Conservation (phyloP, 1,284 basidiomycete species). For the Tylopilus sp. region DNA sequence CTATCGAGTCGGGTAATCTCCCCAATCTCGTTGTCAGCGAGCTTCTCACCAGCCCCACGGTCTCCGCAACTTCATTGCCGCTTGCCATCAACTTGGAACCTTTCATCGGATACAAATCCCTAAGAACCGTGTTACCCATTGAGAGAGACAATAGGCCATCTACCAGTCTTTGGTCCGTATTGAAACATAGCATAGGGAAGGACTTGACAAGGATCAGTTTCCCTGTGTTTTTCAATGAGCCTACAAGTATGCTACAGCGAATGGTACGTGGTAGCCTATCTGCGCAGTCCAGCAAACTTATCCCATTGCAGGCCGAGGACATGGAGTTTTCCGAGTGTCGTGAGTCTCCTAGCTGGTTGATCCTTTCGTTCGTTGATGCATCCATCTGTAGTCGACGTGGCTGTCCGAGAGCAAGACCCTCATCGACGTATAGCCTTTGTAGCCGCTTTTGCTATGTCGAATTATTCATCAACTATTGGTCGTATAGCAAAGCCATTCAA, state of each 20-base stretch:
- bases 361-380: not conserved
- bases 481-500: constrained; percentile 97
- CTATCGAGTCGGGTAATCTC: constrained; percentile 81
- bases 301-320: constrained; percentile 70
- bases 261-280: constrained; percentile 50
- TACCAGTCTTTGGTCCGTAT: constrained; percentile 91
- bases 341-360: constrained; percentile 42
- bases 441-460: constrained; percentile 96
- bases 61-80: constrained; percentile 27
- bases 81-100: constrained; percentile 45
- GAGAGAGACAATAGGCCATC: constrained; percentile 81
- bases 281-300: constrained; percentile 2
- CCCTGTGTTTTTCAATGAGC: constrained; percentile 96
- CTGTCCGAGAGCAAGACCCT: constrained; percentile 75
- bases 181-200: constrained; percentile 97
- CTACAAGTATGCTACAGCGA: constrained; percentile 90
- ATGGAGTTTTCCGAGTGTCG: constrained; percentile 95
- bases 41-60: constrained; percentile 46
- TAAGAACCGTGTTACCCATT: constrained; percentile 70
- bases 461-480: constrained; percentile 95
- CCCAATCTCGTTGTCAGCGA: constrained; percentile 73
- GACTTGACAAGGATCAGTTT: constrained; percentile 96
- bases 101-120: constrained; percentile 68
- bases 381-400: constrained; percentile 71
- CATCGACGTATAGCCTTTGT: constrained; percentile 89